Conservation (phyloP, 331 rosid species). For the Dryas integrifolia region DNA sequence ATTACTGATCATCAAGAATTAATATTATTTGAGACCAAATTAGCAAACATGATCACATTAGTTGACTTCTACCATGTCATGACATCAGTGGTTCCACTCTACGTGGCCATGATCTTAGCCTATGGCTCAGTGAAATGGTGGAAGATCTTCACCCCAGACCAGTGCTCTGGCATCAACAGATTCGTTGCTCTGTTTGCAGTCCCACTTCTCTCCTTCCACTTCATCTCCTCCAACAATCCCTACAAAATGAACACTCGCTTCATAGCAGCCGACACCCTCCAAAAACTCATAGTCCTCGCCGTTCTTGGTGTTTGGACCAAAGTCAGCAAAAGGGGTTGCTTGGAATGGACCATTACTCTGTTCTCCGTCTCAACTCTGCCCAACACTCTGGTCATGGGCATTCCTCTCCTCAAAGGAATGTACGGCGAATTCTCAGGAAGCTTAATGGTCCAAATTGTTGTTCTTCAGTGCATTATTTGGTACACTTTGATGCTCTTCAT, state of each 20-base stretch:
- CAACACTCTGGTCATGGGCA: conserved; percentile 89
- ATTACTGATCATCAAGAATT: background rate
- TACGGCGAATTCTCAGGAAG: conserved; percentile 74
- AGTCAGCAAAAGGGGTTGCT: conserved; percentile 57
- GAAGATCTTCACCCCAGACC: conserved; percentile 87
- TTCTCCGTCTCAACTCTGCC: conserved; percentile 87
- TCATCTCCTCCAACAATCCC: conserved; percentile 71
- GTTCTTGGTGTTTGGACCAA: conserved; percentile 53
- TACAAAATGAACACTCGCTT: conserved; percentile 75
- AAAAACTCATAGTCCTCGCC: conserved; percentile 55
- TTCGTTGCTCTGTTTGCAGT: conserved; percentile 87
- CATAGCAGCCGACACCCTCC: conserved; percentile 83
- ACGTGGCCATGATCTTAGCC: conserved; percentile 82
- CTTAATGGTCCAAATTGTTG: conserved; percentile 85
- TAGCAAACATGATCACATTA: conserved; percentile 56
- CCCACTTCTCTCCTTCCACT: conserved; percentile 82
- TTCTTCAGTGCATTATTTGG: conserved; percentile 96
- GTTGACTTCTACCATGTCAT: conserved; percentile 78
- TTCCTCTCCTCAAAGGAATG: conserved; percentile 85
- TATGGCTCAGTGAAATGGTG: conserved; percentile 94
- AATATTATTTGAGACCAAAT: background rate
- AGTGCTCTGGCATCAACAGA: conserved; percentile 83
- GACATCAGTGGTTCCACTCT: conserved; percentile 90
- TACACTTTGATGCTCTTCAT: conserved; percentile 76
- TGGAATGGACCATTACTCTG: conserved; percentile 83